Conservation (phyloP, 306 rosid species). For the Lupinus albus region DNA sequence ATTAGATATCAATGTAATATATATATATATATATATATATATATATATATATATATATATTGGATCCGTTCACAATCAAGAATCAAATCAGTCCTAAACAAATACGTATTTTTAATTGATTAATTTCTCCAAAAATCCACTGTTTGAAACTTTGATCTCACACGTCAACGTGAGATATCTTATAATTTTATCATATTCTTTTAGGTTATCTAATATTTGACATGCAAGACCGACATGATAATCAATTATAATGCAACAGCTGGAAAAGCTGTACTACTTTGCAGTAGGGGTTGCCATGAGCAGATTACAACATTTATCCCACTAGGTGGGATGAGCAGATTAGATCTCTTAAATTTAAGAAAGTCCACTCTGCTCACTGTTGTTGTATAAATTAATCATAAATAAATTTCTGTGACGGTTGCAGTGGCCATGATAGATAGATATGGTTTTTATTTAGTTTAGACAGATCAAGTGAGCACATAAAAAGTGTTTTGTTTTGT, state of each 20-base stretch:
- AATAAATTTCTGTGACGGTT: background rate
- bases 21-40: background rate
- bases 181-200: background rate
- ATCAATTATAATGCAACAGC: background rate
- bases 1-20: background rate
- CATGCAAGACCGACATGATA: background rate
- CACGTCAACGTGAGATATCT: background rate
- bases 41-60: background rate
- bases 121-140: background rate
- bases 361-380: background rate
- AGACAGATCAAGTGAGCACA: slow-evolving; percentile 4
- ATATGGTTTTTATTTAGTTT: slow-evolving; percentile 2
- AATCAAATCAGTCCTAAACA: background rate
- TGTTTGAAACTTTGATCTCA: background rate
- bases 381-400: background rate
- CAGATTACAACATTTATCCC: no score
- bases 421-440: background rate
- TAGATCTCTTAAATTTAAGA: background rate
- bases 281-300: slow-evolving; percentile 2
- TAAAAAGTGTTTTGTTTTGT: background rate
- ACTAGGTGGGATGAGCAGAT: slow-evolving; percentile 3
- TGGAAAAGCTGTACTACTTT: background rate
- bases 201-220: background rate
- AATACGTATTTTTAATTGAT: background rate
- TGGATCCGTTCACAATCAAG: background rate